phyloP scores from a whole-genome alignment of 192 early-diverging fungal genomes.

The Entrophospora sp. region DNA sequence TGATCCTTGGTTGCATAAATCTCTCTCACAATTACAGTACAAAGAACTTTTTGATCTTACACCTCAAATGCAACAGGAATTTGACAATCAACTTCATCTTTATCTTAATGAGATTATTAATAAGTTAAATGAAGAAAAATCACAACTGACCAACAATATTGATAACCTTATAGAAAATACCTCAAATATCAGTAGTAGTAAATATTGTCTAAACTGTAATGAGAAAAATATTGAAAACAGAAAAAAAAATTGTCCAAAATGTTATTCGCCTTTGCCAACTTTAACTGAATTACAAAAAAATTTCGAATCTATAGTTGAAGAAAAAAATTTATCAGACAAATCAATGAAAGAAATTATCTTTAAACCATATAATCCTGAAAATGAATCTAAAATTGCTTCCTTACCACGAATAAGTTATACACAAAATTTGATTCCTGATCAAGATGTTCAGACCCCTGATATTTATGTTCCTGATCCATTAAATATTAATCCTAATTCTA shows the following conservation, averaged over 20 bases:
- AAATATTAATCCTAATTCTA: background rate
- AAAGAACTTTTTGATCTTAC: background rate
- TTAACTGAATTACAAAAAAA: background rate
- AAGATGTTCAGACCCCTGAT: background rate
- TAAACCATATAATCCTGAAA: background rate
- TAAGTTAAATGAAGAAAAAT: constrained; percentile 1
- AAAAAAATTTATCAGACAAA: background rate
- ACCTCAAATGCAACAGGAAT: too few species aligned
- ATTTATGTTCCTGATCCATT: background rate
- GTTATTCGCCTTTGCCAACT: background rate
- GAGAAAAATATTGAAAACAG: background rate
- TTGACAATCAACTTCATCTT: background rate
- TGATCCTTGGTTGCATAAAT: background rate
- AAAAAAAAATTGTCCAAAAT: background rate
- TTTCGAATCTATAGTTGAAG: background rate
- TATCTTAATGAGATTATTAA: background rate
- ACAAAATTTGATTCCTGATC: background rate
- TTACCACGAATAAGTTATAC: background rate
- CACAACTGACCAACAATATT: background rate
- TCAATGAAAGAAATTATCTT: background rate
- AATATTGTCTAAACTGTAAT: background rate
- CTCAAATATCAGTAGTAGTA: background rate
- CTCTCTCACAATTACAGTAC: background rate
- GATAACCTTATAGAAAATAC: background rate
- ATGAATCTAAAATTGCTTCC: background rate